Base-by-base conservation (phyloP, 345 rosid species). In the Lumnitzera racemosa region DNA sequence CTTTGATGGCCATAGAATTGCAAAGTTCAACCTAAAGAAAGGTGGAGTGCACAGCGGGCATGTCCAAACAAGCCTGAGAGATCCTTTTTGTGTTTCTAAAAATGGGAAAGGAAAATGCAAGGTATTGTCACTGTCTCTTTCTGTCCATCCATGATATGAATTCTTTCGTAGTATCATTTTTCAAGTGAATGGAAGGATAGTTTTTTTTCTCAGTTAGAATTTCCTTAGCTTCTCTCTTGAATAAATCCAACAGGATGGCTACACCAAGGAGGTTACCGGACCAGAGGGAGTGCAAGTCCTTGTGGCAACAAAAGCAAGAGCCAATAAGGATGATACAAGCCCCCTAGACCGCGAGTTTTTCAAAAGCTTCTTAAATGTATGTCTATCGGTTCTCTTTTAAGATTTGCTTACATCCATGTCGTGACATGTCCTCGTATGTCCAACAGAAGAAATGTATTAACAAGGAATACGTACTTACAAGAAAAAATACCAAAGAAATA, bases 41-140 rank as follows among this genome's bases (percentile, higher is more conserved):
- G 81, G 79, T 58, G 88, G 96, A 41, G 84, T 87, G 31, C 96
- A 92, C 51, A 87, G 96, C 24, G 98, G 98, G 47, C 98, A 89
- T 65, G 96, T 85, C 41, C 98, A 92, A 65, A 85, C 57, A 10
- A 81, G 85, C 57, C 80, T 84, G 53, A 63, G 74, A 2, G 98
- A 92, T 71, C 85, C 92, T 2, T 77, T 81, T 46, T 89, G 98
- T 71, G 59, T 68, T 24, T 74, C 70, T 1, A 59, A 74, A 48
- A 78, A 67, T 36, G 83, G 85, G 49, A 85, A 76, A 78, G 96
- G 96, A 62, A 82, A 64, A 81, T 92, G 98, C 83, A 73, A 85
- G 94, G 96, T 89, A 16, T 53, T 51, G 52, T 13, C 51, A 41
- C 56, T 23, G 6, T 0, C 15, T 20, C 2, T 12, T 12, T 62